A percentile compares a stretch with the other conserved stretches of the same genome.
These are phyloP conservation scores for Drosera spatulata DNA, from an alignment of 179 eudicot genomes.

Conservation along the genomic window DNA sequence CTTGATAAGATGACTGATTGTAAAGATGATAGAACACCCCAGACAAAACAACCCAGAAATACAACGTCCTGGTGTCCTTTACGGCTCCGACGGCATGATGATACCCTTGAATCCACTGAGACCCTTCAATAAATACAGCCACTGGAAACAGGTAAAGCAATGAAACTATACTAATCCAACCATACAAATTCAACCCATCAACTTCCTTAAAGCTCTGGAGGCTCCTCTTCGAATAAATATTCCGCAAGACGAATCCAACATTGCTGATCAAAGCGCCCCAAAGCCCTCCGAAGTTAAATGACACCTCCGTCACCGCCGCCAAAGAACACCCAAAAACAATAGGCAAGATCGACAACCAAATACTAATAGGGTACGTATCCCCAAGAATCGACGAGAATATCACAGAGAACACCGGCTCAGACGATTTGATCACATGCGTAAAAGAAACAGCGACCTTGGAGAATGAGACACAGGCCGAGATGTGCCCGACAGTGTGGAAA, in stretches of 20 bases:
- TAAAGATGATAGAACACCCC: constrained; percentile 86
- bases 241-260: constrained; percentile 75
- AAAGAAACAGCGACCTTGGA: constrained; percentile 88
- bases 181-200: constrained; percentile 77
- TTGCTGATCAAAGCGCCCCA: constrained; percentile 90
- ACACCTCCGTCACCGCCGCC: constrained; percentile 78
- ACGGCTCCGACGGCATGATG: constrained; percentile 45
- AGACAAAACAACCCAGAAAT: constrained; percentile 62
- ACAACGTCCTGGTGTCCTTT: constrained; percentile 52
- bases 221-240: constrained; percentile 70
- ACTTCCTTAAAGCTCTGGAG: constrained; percentile 74
- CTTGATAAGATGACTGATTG: constrained; percentile 80
- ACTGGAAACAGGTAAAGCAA: constrained; percentile 63
- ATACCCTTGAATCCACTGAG: constrained; percentile 73
- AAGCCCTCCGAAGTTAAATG: constrained; percentile 60
- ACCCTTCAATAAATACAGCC: constrained; percentile 67
- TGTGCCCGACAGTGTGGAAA: constrained; percentile 83
- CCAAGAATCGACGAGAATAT: constrained; percentile 64
- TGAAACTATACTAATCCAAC: constrained; percentile 68
- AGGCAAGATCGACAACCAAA: constrained; percentile 74
- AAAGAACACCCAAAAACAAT: constrained; percentile 77
- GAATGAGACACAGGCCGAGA: constrained; percentile 82
- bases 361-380: constrained; percentile 45
- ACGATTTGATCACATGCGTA: constrained; percentile 75
- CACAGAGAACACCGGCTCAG: constrained; percentile 75